Base-by-base conservation (phyloP, 495 filamentous ascomycete species). In the Daldinia childiae region DNA sequence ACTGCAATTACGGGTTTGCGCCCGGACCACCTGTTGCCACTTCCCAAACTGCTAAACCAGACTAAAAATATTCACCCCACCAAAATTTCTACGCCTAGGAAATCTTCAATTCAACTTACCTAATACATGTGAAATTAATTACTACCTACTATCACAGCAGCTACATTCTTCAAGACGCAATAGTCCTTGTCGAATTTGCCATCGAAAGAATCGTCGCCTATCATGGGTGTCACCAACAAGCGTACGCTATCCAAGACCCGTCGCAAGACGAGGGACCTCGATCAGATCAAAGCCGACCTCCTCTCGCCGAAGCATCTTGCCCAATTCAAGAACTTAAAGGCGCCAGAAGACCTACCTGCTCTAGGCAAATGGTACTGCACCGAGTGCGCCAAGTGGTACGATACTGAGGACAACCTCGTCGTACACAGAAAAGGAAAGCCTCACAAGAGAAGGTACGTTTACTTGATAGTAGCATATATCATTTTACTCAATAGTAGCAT, bases 351-450 rank as follows among this genome's bases (percentile, higher is more conserved):
- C 72, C 86, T 95, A 15, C 95, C 95, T 6, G 94, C 89, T 0
- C 82, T 97, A 29, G 95, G 95, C 5, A 82, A 85, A 74, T 90
- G 87, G 69, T 97, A 97, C 78, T 99, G 95, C 78, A 84, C 91
- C n/a, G 92, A 97, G 81, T 99, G 95, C 76, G 89, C 94, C 41
- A 98, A 97, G 82, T 98, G 91, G 90, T 98, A 95, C 78, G 95
- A 98, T 80, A 91, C 89, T 60, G 93, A 96, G 57, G 80, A 88
- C 72, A 95, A 90, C 74, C 82, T 97, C 66, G 84, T 88, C 29
- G 81, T 86, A 29, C 95, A 99, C 79, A 83, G 81, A 36, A 93
- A 91, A 80, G 93, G 94, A 64, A 99, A 97, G 82, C 90, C 89
- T 41, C 95, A 99, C 79, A 97, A 93, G 86, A 86, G 92, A 83